A percentile compares a stretch with the other conserved stretches of the same genome.
phyloP scores from a whole-genome alignment of 129 eudicot genomes.

The Oenanthe sinensis region DNA sequence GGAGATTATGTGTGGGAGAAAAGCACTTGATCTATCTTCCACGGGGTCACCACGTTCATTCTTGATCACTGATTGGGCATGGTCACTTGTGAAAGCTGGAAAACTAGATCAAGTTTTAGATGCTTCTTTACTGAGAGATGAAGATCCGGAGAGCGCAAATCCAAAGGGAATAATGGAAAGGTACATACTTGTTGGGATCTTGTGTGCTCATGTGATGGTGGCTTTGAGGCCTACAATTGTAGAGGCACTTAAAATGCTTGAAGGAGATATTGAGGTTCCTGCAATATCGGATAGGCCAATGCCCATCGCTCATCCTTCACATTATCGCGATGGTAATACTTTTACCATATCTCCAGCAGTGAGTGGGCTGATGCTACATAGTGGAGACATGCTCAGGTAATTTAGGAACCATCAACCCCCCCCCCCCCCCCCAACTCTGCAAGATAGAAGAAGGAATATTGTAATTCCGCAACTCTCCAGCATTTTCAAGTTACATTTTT shows the following conservation, averaged over 20 bases:
- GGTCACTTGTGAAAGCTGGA: slow-evolving; percentile 69
- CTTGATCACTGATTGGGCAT: slow-evolving; percentile 78
- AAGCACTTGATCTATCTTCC: slow-evolving; percentile 59
- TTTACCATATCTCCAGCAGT: slow-evolving; percentile 64
- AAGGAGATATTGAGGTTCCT: slow-evolving; percentile 84
- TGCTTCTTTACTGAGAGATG: slow-evolving; percentile 30
- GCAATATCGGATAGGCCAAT: slow-evolving; percentile 64
- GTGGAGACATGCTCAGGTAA: slow-evolving; percentile 71
- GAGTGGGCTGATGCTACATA: slow-evolving; percentile 40
- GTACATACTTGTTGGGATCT: slow-evolving; percentile 59
- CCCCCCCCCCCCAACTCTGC: background rate
- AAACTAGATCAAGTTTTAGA: slow-evolving; percentile 40
- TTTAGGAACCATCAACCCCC: background rate
- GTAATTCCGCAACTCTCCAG: background rate
- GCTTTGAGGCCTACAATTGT: slow-evolving; percentile 67
- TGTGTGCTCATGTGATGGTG: slow-evolving; percentile 93
- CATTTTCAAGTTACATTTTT: background rate
- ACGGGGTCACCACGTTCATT: slow-evolving; percentile 42
- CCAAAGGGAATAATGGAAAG: slow-evolving; percentile 73
- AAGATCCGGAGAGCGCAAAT: slow-evolving; percentile 29
- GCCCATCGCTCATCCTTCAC: slow-evolving; percentile 58
- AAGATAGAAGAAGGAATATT: background rate
- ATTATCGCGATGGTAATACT: slow-evolving; percentile 30
- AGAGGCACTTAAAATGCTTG: slow-evolving; percentile 74
- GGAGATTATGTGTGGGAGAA: slow-evolving; percentile 83